Percentiles rank a stretch among this genome's conserved stretches.
Conservation (phyloP, 305 asterid genomes). For the Fraxinus baroniana region DNA sequence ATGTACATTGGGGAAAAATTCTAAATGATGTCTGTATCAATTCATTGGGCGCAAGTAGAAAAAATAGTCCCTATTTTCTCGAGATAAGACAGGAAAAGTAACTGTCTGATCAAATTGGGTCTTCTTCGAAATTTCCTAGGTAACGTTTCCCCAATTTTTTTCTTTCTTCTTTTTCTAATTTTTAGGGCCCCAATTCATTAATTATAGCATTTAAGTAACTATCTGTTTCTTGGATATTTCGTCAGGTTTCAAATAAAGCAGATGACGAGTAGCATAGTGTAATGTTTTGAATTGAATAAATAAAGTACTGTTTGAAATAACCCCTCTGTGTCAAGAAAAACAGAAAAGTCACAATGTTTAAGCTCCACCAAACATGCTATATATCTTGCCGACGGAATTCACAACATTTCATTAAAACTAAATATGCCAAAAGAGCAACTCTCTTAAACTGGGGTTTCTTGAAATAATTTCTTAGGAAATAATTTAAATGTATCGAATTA, state of each 20-base stretch:
- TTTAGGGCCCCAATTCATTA: not conserved
- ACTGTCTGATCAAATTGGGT: not conserved
- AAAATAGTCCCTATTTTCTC: slow-evolving; percentile 3
- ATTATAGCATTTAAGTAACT: not conserved
- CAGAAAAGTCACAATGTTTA: not conserved
- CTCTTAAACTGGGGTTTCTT: not conserved
- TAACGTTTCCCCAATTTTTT: not conserved
- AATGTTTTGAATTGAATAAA: too few relatives aligned
- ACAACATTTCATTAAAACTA: not conserved
- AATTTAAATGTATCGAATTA: too few relatives aligned
- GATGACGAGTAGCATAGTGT: too few relatives aligned
- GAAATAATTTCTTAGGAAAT: not conserved
- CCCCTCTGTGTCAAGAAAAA: too few relatives aligned
- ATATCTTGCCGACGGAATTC: not conserved
- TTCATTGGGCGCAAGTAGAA: slow-evolving; percentile 5
- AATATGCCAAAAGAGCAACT: not conserved
- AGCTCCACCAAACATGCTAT: not conserved
- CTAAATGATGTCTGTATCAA: slow-evolving; percentile 7
- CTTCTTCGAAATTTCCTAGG: slow-evolving; percentile 33
- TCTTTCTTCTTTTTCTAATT: too few relatives aligned
- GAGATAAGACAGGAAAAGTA: slow-evolving; percentile 24
- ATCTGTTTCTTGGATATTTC: not conserved
- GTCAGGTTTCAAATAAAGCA: too few relatives aligned
- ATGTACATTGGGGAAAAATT: too few relatives aligned
- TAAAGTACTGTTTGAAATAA: not conserved